These are phyloP conservation scores for Exophiala dermatitidis DNA, from an alignment of 2,329 filamentous ascomycete species.

Conservation along the genomic window DNA sequence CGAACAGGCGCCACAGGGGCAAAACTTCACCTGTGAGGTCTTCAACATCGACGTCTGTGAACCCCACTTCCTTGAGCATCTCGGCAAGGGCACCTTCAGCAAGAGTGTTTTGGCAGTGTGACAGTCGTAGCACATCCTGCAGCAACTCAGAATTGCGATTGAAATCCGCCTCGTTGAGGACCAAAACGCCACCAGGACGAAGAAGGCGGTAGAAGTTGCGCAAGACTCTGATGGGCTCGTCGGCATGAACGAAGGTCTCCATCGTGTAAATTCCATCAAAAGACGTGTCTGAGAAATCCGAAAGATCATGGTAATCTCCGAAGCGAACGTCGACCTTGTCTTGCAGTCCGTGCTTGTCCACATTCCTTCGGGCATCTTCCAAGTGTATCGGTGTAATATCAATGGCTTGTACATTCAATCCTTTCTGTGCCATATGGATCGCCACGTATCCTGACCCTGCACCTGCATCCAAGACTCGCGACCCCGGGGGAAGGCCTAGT, in stretches of 20 bases:
- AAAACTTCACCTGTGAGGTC: conserved; percentile 4
- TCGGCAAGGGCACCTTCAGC: not conserved
- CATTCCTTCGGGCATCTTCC: conserved; percentile 38
- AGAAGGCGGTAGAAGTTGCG: conserved; percentile 44
- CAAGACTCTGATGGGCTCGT: conserved; percentile 40
- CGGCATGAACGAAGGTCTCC: conserved; percentile 51
- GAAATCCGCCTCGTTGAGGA: conserved; percentile 46
- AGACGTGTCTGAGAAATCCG: conserved; percentile 33
- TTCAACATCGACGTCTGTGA: conserved; percentile 2
- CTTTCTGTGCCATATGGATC: conserved; percentile 40
- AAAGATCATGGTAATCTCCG: conserved; percentile 49
- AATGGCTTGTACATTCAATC: conserved; percentile 41
- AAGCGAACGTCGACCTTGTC: conserved; percentile 35
- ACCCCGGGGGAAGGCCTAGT: conserved; percentile 35
- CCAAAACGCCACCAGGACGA: conserved; percentile 43
- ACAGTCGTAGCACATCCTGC: conserved; percentile 12
- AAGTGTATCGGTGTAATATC: conserved; percentile 47
- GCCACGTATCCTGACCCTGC: conserved; percentile 46
- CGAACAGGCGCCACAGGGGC: conserved; percentile 6
- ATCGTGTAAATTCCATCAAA: conserved; percentile 51
- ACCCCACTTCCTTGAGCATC: conserved; percentile 4
- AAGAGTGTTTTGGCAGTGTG: conserved; percentile 7
- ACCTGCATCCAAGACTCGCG: conserved; percentile 47
- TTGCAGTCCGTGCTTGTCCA: conserved; percentile 31
- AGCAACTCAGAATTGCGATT: conserved; percentile 28